Percentiles rank a stretch among this genome's conserved stretches.
phyloP scores from a whole-genome alignment of 768 basidiomycete genomes.

The Mycena filopes region DNA sequence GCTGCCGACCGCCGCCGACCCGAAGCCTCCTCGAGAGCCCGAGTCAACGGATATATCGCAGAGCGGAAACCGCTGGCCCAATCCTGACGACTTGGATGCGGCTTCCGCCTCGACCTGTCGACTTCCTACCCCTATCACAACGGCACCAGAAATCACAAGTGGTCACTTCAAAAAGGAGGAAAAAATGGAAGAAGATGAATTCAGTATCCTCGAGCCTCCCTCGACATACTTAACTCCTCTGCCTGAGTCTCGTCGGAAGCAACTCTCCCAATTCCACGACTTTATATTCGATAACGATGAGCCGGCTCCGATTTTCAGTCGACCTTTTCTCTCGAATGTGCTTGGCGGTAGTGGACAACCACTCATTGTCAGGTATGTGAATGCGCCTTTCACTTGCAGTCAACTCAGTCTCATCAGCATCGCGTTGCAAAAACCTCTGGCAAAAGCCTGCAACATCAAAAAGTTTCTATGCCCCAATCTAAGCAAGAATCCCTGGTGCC shows the following conservation, averaged over 20 bases:
- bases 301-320: conserved; percentile 44
- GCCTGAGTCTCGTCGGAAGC: conserved; percentile 36
- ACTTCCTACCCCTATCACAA: conserved; percentile 28
- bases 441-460: conserved; percentile 44
- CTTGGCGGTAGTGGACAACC: conserved; percentile 54
- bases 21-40: too few species aligned
- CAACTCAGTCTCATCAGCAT: conserved; percentile 36
- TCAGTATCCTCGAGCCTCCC: conserved; percentile 15
- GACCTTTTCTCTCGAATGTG: conserved; percentile 48
- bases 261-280: conserved; percentile 38
- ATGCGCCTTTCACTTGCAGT: not conserved
- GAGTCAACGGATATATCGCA: too few species aligned
- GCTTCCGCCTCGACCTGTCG: conserved; percentile 4
- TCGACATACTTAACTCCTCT: conserved; percentile 27
- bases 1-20: too few species aligned
- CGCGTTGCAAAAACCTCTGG: conserved; percentile 40
- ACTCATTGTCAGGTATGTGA: conserved; percentile 48
- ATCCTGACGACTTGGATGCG: not conserved
- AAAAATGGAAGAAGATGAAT: not conserved
- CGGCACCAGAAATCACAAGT: conserved; percentile 24
- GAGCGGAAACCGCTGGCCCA: not conserved
- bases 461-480: conserved; percentile 62
- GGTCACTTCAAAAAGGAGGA: too few species aligned
- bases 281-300: conserved; percentile 39
- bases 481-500: conserved; percentile 66